These are phyloP conservation scores for Tricholoma flavovirens DNA, from an alignment of 768 basidiomycete genomes.

Conservation along the genomic window DNA sequence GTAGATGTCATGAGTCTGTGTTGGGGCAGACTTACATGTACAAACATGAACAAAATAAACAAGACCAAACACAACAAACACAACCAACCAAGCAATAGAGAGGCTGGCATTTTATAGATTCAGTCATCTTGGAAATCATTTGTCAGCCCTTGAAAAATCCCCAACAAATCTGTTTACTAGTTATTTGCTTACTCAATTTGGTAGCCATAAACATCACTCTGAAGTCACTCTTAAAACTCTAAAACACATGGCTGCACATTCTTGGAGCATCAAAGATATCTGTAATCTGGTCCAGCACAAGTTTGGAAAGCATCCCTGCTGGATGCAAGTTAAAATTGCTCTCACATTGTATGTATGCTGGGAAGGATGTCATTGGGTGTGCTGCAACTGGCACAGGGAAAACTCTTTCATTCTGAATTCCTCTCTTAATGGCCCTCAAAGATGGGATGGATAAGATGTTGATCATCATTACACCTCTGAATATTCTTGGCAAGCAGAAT, in stretches of 20 bases:
- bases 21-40: no score
- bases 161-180: neutral
- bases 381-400: no score
- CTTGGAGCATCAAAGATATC: neutral
- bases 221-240: neutral
- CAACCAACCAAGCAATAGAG: no score
- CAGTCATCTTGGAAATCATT: neutral
- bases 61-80: no score
- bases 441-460: constrained; percentile 13
- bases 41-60: no score
- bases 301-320: constrained; percentile 1
- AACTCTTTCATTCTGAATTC: no score
- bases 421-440: constrained; percentile 14
- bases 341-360: neutral
- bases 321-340: constrained; percentile 1
- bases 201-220: neutral
- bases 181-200: neutral
- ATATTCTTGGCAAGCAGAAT: constrained; percentile 26
- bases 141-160: neutral
- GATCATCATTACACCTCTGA: constrained; percentile 18
- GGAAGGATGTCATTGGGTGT: constrained; percentile 15
- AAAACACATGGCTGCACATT: neutral
- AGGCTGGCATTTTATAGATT: no score
- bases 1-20: no score
- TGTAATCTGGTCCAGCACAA: no score